Percentiles rank a stretch among this genome's conserved stretches.
Evolutionary conservation across 768 basidiomycete genomes (phyloP).

Genomic region (Tricholoma bakamatsutake): DNA sequence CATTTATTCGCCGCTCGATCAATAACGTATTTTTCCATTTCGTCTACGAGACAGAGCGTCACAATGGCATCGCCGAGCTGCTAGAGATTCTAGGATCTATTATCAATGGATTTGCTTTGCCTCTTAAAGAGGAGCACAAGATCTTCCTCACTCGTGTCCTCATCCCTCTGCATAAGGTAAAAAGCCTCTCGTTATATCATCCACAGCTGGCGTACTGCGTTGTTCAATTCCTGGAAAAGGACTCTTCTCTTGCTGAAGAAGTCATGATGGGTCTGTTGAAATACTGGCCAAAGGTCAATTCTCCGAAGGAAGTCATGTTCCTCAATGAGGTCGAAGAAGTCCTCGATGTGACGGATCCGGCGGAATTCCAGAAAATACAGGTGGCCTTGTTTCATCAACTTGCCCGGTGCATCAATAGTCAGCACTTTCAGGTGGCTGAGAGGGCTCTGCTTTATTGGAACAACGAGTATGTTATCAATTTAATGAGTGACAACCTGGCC

Average conservation of each 20-base stretch:
- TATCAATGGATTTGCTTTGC: conserved; percentile 98
- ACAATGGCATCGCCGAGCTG: conserved; percentile 98
- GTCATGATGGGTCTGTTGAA: conserved; percentile 94
- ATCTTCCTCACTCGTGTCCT: conserved; percentile 91
- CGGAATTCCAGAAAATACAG: conserved; percentile 95
- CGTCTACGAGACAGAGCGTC: conserved; percentile 96
- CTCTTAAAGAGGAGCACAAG: conserved; percentile 99
- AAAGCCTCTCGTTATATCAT: conserved; percentile 95
- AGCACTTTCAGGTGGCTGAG: conserved; percentile 99
- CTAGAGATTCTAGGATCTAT: conserved; percentile 98
- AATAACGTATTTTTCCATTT: conserved; percentile 99
- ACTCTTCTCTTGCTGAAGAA: conserved; percentile 85
- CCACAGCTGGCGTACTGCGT: conserved; percentile 99
- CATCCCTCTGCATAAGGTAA: conserved; percentile 96
- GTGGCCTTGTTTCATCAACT: conserved; percentile 89
- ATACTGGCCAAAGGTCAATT: conserved; percentile 99
- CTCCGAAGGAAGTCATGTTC: conserved; percentile 99
- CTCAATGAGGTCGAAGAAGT: conserved; percentile 99
- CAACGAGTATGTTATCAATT: conserved; percentile 98
- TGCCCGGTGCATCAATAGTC: conserved; percentile 95
- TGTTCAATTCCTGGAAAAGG: conserved; percentile 98
- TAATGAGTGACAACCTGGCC: conserved; percentile 94
- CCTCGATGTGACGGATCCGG: conserved; percentile 93
- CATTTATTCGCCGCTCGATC: conserved; percentile 98
- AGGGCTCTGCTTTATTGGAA: conserved; percentile 98